Base-by-base conservation (phyloP, 208 protist genomes). In the Wallacemonas rigidus region DNA sequence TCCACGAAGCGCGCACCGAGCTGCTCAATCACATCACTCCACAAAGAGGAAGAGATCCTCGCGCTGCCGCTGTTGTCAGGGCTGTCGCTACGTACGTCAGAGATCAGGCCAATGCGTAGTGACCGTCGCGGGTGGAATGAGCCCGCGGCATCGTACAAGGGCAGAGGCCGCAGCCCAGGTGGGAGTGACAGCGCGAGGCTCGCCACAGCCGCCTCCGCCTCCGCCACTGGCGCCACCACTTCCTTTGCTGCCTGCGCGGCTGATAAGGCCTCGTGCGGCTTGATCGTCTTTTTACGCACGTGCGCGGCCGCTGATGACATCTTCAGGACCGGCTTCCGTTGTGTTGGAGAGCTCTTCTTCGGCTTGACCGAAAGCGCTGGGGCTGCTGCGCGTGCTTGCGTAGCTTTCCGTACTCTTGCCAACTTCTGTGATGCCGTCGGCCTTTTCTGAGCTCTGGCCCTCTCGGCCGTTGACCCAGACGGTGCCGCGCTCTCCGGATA, bases 21-120 rank as follows among this genome's bases (percentile, higher is more conserved):
- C 74, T 93, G 88, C 71, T 79, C 79, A 47, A 90, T 74, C 1
- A 93, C 85, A 65, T 93, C 88, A 14, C 62, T 54, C 17, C 86
- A 60, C 38, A 93, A 76, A 9, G 69, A 26, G 43, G 11, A 44
- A 9, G 41, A 26, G 48, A 14, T 2, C 7, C 14, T 43, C n/a
- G 9, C 61, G 26, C 26, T 3, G 17, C n/a, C 56, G 17, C 38
- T 12, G 45, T 12, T 50, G 45, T 50, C 45, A 50, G 8, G 8
- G 12, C 8, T 6, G 8, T 12, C 45, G 12, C 8, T 12, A 12
- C 8, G 8, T 6, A 12, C 45, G 50, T 69, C 36, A 5, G 35
- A 48, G 3, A 58, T 35, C 6, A 65, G 4, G 40, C 64, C 51
- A 15, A 58, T 57, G 47, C 64, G 17, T 11, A 69, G 64, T 56